These are phyloP conservation scores for Trypanosoma avium DNA, from an alignment of 208 protist species.

Conservation along the genomic window DNA sequence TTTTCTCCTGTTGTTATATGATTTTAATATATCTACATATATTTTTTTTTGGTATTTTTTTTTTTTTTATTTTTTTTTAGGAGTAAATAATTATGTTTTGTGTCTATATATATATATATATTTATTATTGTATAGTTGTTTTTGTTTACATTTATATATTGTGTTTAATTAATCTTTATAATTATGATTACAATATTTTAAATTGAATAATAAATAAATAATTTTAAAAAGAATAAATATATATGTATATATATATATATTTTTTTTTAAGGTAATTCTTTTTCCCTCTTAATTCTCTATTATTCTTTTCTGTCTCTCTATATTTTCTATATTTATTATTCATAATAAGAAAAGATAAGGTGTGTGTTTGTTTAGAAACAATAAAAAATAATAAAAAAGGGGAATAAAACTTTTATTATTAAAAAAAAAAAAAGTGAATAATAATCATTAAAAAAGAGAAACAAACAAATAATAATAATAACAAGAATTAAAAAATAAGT, in stretches of 20 bases:
- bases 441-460: background rate
- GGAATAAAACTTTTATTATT: background rate
- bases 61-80: background rate
- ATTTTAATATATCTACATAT: too few species aligned
- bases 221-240: too few species aligned
- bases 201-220: too few species aligned
- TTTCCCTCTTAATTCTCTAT: conserved; percentile 16
- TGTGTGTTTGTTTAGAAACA: background rate
- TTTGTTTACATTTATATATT: too few species aligned
- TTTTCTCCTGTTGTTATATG: too few species aligned
- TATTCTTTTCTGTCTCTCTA: conserved; percentile 3
- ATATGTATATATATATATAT: too few species aligned
- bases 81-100: too few species aligned
- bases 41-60: background rate
- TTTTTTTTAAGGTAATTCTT: too few species aligned
- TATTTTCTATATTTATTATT: conserved; percentile 1
- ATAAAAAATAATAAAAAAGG: background rate
- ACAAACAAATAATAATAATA: background rate
- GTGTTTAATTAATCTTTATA: too few species aligned
- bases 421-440: conserved; percentile 11
- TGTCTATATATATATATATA: too few species aligned
- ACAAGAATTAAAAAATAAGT: background rate
- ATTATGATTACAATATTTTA: too few species aligned
- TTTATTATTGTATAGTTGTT: too few species aligned
- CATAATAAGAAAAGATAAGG: conserved; percentile 4